Conservation (phyloP, 768 basidiomycete species). For the Pluteus cervinus region DNA sequence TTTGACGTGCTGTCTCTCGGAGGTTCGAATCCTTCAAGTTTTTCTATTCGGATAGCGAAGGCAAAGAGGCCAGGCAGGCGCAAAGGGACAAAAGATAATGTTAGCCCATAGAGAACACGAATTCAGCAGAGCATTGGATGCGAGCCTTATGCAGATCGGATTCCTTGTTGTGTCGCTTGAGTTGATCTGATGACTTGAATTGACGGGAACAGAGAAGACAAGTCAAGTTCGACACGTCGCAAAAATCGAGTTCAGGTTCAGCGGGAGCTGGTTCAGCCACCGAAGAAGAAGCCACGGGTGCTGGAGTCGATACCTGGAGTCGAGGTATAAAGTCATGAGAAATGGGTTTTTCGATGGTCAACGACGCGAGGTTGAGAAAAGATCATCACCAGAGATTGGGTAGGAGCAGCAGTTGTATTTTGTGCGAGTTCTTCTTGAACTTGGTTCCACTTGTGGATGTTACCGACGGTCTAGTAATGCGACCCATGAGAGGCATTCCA, state of each 20-base stretch:
- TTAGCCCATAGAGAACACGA: conserved; percentile 22
- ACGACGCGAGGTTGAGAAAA: not conserved
- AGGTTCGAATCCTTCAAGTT: conserved; percentile 73
- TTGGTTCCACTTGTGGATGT: conserved; percentile 97
- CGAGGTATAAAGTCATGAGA: not conserved
- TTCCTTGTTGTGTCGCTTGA: conserved; percentile 87
- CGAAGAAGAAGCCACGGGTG: conserved; percentile 9
- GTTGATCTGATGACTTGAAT: conserved; percentile 82
- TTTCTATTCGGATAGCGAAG: conserved; percentile 49
- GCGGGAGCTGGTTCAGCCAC: conserved; percentile 28
- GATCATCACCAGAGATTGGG: conserved; percentile 4
- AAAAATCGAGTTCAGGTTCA: conserved; percentile 75
- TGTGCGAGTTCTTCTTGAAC: conserved; percentile 83
- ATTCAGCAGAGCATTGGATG: conserved; percentile 30
- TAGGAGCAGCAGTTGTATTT: conserved; percentile 22
- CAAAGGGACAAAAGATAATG: conserved; percentile 15
- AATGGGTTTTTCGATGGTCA: not conserved
- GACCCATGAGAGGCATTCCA: no score
- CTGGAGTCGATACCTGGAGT: not conserved
- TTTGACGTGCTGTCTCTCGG: conserved; percentile 70
- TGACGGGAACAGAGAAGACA: conserved; percentile 91
- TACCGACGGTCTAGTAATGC: conserved; percentile 70
- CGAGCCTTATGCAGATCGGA: conserved; percentile 94
- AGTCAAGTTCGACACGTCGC: conserved; percentile 65
- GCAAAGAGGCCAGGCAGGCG: conserved; percentile 5